Evolutionary conservation across 805 yeast genomes (phyloP).

Genomic region (Kuraishia piskuri): DNA sequence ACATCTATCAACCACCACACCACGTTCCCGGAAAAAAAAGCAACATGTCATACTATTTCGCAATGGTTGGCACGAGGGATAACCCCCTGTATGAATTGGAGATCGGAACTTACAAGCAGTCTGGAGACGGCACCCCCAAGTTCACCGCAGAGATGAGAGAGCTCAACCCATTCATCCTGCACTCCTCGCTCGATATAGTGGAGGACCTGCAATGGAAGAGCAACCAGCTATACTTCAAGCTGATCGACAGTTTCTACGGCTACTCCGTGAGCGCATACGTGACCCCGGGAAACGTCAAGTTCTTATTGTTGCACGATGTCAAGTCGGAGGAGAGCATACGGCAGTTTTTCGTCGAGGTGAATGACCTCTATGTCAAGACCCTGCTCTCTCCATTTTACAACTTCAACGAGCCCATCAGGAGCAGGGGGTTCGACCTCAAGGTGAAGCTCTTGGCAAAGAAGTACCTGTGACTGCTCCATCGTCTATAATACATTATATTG

Average conservation of each 20-base stretch:
- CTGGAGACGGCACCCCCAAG: slow-evolving; percentile 54
- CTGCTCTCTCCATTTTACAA: slow-evolving; percentile 81
- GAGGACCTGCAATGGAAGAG: slow-evolving; percentile 84
- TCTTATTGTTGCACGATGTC: slow-evolving; percentile 61
- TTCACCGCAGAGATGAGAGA: slow-evolving; percentile 69
- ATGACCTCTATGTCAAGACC: slow-evolving; percentile 83
- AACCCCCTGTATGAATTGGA: slow-evolving; percentile 84
- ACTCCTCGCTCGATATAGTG: slow-evolving; percentile 83
- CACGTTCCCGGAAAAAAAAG: slow-evolving; percentile 12
- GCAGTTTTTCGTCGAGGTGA: slow-evolving; percentile 77
- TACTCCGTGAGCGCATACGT: slow-evolving; percentile 74
- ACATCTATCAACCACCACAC: neutral
- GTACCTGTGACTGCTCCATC: slow-evolving; percentile 40
- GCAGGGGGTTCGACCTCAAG: slow-evolving; percentile 67
- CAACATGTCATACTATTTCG: slow-evolving; percentile 75
- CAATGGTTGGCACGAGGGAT: slow-evolving; percentile 82
- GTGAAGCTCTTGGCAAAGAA: slow-evolving; percentile 68
- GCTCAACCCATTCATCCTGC: slow-evolving; percentile 79
- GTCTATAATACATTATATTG: too few relatives aligned
- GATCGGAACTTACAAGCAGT: slow-evolving; percentile 64
- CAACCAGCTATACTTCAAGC: slow-evolving; percentile 58
- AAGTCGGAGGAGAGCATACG: slow-evolving; percentile 65
- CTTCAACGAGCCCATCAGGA: slow-evolving; percentile 64
- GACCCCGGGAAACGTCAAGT: slow-evolving; percentile 81
- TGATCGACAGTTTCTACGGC: slow-evolving; percentile 81